Percentiles rank a stretch among this genome's conserved stretches.
Evolutionary conservation across 345 rosid species (phyloP).

Genomic region (Tarenaya hassleriana): DNA sequence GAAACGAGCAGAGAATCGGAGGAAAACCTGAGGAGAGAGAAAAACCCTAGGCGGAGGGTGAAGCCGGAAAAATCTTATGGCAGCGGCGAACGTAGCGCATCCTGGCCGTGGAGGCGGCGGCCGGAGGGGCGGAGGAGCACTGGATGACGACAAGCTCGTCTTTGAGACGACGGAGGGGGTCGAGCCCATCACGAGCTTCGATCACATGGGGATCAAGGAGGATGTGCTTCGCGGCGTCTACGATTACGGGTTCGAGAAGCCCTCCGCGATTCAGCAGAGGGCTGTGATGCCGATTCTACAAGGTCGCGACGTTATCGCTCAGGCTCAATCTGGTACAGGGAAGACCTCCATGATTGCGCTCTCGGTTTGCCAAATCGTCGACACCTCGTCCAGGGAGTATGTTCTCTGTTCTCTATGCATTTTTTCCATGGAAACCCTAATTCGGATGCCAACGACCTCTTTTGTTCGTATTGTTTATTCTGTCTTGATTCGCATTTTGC

Average conservation of each 20-base stretch:
- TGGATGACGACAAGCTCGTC: slow-evolving; percentile 53
- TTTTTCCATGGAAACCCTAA: slow-evolving; percentile 22
- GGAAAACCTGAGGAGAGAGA: background rate
- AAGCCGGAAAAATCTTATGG: background rate
- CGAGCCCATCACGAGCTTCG: slow-evolving; percentile 69
- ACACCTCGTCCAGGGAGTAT: slow-evolving; percentile 61
- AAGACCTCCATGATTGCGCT: slow-evolving; percentile 97
- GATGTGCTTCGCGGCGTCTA: slow-evolving; percentile 81
- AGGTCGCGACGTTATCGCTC: slow-evolving; percentile 91
- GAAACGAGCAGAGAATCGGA: no score
- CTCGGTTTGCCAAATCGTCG: slow-evolving; percentile 75
- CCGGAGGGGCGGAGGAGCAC: slow-evolving; percentile 19
- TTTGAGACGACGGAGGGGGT: slow-evolving; percentile 89
- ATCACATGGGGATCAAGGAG: slow-evolving; percentile 69
- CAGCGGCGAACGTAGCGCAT: slow-evolving; percentile 6
- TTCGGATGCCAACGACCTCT: background rate
- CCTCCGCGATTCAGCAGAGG: slow-evolving; percentile 91
- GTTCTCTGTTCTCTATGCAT: background rate
- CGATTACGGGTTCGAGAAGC: slow-evolving; percentile 83
- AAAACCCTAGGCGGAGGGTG: background rate
- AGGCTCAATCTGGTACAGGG: slow-evolving; percentile 98
- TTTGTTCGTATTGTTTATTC: background rate
- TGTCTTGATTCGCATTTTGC: no score
- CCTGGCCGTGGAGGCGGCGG: slow-evolving; percentile 17
- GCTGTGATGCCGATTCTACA: slow-evolving; percentile 84